Evolutionary conservation across 164 flowering plant genomes (phyloP).

Genomic region (Vitis vinifera): ASM3070453v1 NC_081813.1:6316501-6317000

Average conservation of each 20-base stretch:
- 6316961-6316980: no score
- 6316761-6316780: slow-evolving; percentile 93
- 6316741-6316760: slow-evolving; percentile 94
- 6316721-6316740: slow-evolving; percentile 72
- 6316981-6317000: no score
- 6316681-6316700: slow-evolving; percentile 34
- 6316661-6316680: slow-evolving; percentile 33
- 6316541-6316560: no score
- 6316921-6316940: no score
- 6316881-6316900: slow-evolving; percentile 38
- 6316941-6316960: no score
- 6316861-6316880: slow-evolving; percentile 79
- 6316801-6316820: slow-evolving; percentile 69
- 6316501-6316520: no score
- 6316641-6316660: no score
- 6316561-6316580: no score
- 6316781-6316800: slow-evolving; percentile 70
- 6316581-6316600: no score
- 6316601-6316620: no score
- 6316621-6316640: no score
- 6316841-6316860: slow-evolving; percentile 68
- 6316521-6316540: no score
- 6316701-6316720: slow-evolving; percentile 61
- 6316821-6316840: slow-evolving; percentile 40
- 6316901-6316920: neutral